These are phyloP conservation scores for Yamadazyma mexicana DNA, from an alignment of 1,139 yeast species.

Conservation along the genomic window DNA sequence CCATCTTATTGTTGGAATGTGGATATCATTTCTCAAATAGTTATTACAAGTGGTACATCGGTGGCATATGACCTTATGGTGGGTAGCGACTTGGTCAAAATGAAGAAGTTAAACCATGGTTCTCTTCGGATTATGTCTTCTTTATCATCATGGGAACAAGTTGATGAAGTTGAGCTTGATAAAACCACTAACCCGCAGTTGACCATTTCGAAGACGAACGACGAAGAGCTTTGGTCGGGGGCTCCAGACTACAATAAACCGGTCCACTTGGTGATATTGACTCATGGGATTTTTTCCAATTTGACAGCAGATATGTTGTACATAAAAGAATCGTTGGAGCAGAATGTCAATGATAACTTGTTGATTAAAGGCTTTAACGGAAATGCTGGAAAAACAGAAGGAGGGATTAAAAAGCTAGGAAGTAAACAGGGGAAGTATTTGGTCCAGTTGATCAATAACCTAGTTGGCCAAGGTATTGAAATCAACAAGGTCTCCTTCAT, in stretches of 20 bases:
- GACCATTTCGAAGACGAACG: slow-evolving; percentile 51
- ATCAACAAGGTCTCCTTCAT: slow-evolving; percentile 74
- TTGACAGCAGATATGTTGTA: slow-evolving; percentile 87
- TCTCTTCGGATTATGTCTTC: slow-evolving; percentile 17
- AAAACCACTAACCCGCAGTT: slow-evolving; percentile 21
- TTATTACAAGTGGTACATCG: slow-evolving; percentile 67
- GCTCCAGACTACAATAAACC: slow-evolving; percentile 43
- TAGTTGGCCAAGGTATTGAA: slow-evolving; percentile 24
- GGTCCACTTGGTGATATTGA: slow-evolving; percentile 70
- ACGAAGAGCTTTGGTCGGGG: slow-evolving; percentile 73
- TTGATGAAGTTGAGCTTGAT: slow-evolving; percentile 11
- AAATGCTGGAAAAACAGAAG: slow-evolving; percentile 86
- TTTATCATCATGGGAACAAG: slow-evolving; percentile 9
- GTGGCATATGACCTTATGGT: slow-evolving; percentile 68
- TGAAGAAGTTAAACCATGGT: slow-evolving; percentile 35
- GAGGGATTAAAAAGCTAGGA: slow-evolving; percentile 85
- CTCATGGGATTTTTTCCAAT: slow-evolving; percentile 93
- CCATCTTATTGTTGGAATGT: slow-evolving; percentile 66
- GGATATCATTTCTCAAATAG: slow-evolving; percentile 79
- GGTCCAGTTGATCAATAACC: slow-evolving; percentile 48
- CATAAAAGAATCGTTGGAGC: slow-evolving; percentile 75
- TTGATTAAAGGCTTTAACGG: slow-evolving; percentile 80
- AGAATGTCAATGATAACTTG: slow-evolving; percentile 57
- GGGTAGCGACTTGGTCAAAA: slow-evolving; percentile 38
- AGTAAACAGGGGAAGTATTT: slow-evolving; percentile 72